Base-by-base conservation (phyloP, 106 monocot genomes). In the Iris macrosiphon region DNA sequence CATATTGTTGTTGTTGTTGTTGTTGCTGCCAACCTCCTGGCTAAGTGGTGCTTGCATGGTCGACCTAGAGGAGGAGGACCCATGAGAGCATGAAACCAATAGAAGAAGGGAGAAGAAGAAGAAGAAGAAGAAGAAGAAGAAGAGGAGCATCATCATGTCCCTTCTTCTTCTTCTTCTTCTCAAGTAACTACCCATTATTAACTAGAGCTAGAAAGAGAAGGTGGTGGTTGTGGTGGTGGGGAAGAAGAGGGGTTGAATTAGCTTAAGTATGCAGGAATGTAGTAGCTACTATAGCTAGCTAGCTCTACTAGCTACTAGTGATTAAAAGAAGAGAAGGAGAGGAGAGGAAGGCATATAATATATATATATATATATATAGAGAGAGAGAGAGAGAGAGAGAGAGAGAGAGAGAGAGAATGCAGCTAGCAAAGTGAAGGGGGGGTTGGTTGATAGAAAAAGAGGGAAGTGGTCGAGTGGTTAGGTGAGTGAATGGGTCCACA, bases 401-500 rank as follows among this genome's bases (percentile, higher is more conserved):
- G 4, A 4, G 15, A 44, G 15, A 17, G 44, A 12, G 4, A 14
- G 15, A 14, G 44, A 44, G 44, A 14, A 14, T 28, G 2, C 4
- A 13, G 10, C 29, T 13, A 51, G 0, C 4, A 21, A 12, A 28
- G 4, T n/a, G n/a, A n/a, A n/a, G 11, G 50, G 28, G 50, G 29
- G 12, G 4, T 7, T 24, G 12, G 4, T 43, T 20, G 4, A 20
- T 3, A 45, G 19, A 45, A 12, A 51, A 12, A 28, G 50, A 28
- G 50, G 0, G 28, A n/a, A 21, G 50, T 13, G 28, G n/a, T n/a
- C n/a, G n/a, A n/a, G n/a, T 18, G 14, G 45, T 39, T 57, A 57
- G 37, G 35, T 35, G 35, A 57, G 19, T 2, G 18, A 57, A 40
- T 9, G 57, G 57, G 22, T 18, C 50, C 50, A 51, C 50, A 30